Conservation (phyloP, 2,329 filamentous ascomycete genomes). For the Colletotrichum eleusines region DNA sequence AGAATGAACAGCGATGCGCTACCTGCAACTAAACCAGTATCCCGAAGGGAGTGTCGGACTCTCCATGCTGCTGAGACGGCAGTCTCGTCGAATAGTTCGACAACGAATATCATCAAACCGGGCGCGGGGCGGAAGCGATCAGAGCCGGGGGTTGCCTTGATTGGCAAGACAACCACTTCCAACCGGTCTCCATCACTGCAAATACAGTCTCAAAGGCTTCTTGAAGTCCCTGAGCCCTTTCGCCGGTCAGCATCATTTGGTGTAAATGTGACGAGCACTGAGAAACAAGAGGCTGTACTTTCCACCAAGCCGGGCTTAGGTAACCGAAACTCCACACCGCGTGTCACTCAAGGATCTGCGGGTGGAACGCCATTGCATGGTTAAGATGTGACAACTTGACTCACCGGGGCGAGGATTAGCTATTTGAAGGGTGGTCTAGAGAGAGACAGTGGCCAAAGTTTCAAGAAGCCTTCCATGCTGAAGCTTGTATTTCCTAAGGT, state of each 20-base stretch:
- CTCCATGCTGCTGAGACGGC: constrained; percentile 3
- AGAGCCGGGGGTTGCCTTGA: background rate
- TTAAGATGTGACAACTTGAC: background rate
- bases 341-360: background rate
- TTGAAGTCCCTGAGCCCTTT: background rate
- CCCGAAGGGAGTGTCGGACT: constrained; percentile 57
- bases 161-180: background rate
- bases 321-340: background rate
- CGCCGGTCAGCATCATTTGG: background rate
- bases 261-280: background rate
- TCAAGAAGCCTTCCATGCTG: no score
- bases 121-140: background rate
- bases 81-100: background rate
- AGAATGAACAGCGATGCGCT: constrained; percentile 43
- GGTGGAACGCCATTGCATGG: background rate
- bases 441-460: background rate
- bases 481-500: no score
- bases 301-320: background rate
- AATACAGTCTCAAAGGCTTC: background rate
- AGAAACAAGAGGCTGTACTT: no score
- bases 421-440: background rate
- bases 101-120: no score
- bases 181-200: background rate
- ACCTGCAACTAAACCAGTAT: constrained; percentile 55
- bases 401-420: background rate